Conservation (phyloP, 441 rosid genomes). For the Melastoma candidum region DNA sequence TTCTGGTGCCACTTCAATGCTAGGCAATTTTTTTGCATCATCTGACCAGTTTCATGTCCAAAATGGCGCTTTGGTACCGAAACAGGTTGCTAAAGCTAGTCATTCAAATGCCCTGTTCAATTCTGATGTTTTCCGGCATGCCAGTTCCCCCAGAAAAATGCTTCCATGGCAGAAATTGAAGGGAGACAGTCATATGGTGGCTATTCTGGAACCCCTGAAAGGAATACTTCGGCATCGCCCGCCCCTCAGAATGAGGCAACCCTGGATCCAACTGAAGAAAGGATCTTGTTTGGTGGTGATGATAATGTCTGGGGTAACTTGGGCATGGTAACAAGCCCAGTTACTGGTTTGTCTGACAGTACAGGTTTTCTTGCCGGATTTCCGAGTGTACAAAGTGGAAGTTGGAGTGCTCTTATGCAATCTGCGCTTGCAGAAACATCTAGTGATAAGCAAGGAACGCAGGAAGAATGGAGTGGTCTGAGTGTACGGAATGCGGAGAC, state of each 20-base stretch:
- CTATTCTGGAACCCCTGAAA: conserved; percentile 33
- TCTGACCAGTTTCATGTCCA: conserved; percentile 33
- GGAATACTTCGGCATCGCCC: conserved; percentile 29
- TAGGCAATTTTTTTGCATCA: conserved; percentile 36
- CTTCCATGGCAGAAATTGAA: conserved; percentile 28
- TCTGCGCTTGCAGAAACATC: conserved; percentile 74
- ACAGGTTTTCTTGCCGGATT: conserved; percentile 34
- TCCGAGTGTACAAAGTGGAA: conserved; percentile 80
- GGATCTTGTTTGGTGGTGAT: conserved; percentile 83
- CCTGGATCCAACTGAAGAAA: conserved; percentile 88
- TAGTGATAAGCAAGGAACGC: conserved; percentile 27
- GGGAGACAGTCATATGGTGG: conserved; percentile 32
- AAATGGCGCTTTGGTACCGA: conserved; percentile 33
- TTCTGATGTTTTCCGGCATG: conserved; percentile 35
- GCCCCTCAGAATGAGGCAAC: conserved; percentile 44
- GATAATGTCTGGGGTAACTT: conserved; percentile 73
- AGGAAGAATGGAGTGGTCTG: conserved; percentile 53
- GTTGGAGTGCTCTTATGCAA: conserved; percentile 99
- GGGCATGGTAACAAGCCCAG: conserved; percentile 41
- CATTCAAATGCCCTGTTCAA: conserved; percentile 32
- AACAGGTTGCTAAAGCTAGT: conserved; percentile 37
- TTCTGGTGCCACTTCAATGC: conserved; percentile 36
- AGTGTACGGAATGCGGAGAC: conserved; percentile 27
- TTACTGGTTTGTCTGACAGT: conserved; percentile 35
- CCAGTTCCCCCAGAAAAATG: conserved; percentile 31